Evolutionary conservation across 1,284 basidiomycete species (phyloP), one percentile per base, ranked within the genome.

Genomic region (Irpex sp.): DNA sequence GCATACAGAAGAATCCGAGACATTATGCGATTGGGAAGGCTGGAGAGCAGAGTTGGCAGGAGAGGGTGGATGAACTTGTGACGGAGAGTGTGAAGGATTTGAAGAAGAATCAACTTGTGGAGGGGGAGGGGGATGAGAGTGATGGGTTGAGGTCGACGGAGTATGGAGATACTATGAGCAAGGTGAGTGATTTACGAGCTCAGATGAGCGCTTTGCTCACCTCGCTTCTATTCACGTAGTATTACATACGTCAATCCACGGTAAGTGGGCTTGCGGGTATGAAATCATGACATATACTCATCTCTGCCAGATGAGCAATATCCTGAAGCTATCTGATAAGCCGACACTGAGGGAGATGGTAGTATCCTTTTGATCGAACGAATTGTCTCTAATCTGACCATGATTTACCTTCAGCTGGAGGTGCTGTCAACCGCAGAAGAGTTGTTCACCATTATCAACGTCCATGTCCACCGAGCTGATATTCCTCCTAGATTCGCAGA

Each of bases 121-220:
- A 78, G n/a, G 74, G 76, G 36, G 69, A 67, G 1, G 73, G 75
- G 0, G 73, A 73, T 9, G 72, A 76, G 5, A 78, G 74, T 3
- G 73, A 76, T 37, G 66, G 71, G 11, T 73, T 93, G 40, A 72
- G 70, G 17, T 84, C 85, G 1, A 93, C 92, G 1, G 85, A 91
- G 61, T 92, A 84, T 66, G 91, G 91, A 0, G 90, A 93, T 68
- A 86, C 92, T 64, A 93, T 93, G 91, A 92, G 89, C 83, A 92
- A 88, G 80, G 91, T 89, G 60, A 51, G 78, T 66, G 8, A 9
- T 34, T 48, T 4, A 40, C 6, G 19, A 11, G 15, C 4, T 36
- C 26, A 2, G 8, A 9, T 3, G 5, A 8, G 1, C 2, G 40
- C 52, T 44, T 11, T 36, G 17, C 54, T 52, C 0, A 52, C 19